These are phyloP conservation scores for Quercus rubra DNA, from an alignment of 306 rosid genomes.

Conservation along the genomic window DNA sequence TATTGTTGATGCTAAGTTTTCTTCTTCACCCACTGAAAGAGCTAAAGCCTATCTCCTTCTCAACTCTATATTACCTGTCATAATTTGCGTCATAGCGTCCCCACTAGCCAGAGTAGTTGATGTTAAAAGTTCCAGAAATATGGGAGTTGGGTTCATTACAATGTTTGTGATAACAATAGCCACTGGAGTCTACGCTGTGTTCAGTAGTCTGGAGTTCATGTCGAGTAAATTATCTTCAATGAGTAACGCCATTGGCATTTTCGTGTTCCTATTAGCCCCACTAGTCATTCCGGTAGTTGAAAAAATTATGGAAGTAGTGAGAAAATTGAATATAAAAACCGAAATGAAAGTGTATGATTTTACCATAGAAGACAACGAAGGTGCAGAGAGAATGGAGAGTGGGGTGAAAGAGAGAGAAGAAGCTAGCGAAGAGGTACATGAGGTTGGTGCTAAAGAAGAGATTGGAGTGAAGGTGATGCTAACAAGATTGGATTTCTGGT, in stretches of 20 bases:
- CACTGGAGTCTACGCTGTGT: conserved; percentile 65
- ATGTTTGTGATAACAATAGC: conserved; percentile 62
- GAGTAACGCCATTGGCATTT: conserved; percentile 38
- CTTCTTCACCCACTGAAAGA: conserved; percentile 17
- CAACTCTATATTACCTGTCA: conserved; percentile 59
- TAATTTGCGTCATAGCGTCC: conserved; percentile 28
- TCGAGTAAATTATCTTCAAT: conserved; percentile 32
- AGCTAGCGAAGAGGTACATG: not conserved
- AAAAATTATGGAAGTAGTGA: conserved; percentile 30
- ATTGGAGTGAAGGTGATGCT: conserved; percentile 74
- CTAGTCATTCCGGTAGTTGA: conserved; percentile 37
- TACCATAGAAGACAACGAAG: conserved; percentile 40
- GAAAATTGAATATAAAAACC: conserved; percentile 25
- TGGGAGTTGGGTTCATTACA: conserved; percentile 39
- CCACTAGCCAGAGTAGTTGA: conserved; percentile 42
- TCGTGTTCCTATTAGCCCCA: conserved; percentile 52
- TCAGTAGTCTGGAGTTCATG: conserved; percentile 51
- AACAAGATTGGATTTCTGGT: conserved; percentile 73
- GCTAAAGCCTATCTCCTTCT: conserved; percentile 57
- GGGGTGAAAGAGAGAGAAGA: conserved; percentile 19
- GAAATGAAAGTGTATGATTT: conserved; percentile 44
- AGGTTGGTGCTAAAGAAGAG: conserved; percentile 50
- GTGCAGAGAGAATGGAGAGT: conserved; percentile 19
- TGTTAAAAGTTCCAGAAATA: conserved; percentile 14
- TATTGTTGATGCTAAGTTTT: conserved; percentile 40